These are phyloP conservation scores for Flaveria brownii DNA, from an alignment of 129 eudicot genomes.

Conservation along the genomic window DNA sequence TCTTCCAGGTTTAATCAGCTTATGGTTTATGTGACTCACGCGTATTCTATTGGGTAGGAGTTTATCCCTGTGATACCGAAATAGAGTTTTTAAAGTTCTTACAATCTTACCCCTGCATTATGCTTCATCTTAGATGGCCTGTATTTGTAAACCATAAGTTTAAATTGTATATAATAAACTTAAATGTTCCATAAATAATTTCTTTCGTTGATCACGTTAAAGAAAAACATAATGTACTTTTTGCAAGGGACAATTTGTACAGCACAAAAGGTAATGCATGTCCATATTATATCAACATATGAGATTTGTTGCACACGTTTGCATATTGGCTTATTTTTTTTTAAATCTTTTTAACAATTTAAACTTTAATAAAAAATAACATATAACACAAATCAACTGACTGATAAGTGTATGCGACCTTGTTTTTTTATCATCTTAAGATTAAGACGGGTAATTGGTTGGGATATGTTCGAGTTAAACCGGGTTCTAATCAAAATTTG, in stretches of 20 bases:
- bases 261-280: no score
- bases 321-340: no score
- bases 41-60: neutral
- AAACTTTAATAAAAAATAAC: no score
- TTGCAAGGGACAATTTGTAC: no score
- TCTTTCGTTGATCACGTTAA: neutral
- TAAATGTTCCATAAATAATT: neutral
- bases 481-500: no score
- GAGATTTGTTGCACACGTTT: neutral
- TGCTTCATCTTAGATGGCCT: neutral
- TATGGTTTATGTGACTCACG: neutral
- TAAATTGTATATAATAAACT: neutral
- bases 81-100: neutral
- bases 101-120: neutral
- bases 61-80: neutral
- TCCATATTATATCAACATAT: neutral
- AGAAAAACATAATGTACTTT: no score
- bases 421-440: no score
- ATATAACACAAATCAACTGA: no score
- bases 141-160: neutral
- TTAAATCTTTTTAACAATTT: no score
- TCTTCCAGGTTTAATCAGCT: conserved; percentile 7
- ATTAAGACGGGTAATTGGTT: no score
- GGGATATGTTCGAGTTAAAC: no score
- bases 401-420: no score